These are phyloP conservation scores for Aspergillus pseudoglaucus DNA, from an alignment of 2,329 filamentous ascomycete genomes.

Conservation along the genomic window DNA sequence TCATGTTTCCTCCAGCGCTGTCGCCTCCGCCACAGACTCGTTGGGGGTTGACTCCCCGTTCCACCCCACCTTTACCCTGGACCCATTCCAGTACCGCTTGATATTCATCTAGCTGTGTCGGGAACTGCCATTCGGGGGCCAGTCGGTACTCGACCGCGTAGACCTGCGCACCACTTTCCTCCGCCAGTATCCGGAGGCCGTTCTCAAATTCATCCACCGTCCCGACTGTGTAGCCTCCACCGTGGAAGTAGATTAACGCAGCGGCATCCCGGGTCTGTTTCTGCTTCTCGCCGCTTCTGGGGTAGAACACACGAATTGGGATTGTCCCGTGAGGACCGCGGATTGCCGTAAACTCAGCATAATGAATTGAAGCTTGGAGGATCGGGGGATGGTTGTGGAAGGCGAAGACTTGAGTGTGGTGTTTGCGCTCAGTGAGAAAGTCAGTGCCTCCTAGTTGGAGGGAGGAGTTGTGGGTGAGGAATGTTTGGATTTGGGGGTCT, in stretches of 20 bases:
- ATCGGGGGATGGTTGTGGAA: neutral
- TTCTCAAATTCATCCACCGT: constrained; percentile 36
- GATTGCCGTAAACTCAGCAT: constrained; percentile 27
- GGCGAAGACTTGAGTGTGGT: neutral
- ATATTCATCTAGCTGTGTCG: constrained; percentile 30
- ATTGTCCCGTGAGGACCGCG: constrained; percentile 29
- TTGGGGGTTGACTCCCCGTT: constrained; percentile 19
- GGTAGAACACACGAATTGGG: constrained; percentile 29
- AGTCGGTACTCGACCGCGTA: constrained; percentile 31
- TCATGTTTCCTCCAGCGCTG: constrained; percentile 33
- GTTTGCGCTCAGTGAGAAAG: neutral
- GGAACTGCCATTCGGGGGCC: constrained; percentile 27
- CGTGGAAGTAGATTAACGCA: constrained; percentile 33
- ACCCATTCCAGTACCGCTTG: constrained; percentile 18
- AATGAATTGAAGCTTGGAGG: constrained; percentile 17
- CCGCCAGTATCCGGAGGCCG: constrained; percentile 26
- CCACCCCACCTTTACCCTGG: constrained; percentile 17
- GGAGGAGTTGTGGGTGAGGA: neutral
- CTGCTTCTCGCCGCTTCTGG: constrained; percentile 3
- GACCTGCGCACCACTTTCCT: constrained; percentile 19
- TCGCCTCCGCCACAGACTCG: constrained; percentile 28
- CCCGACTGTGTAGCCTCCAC: constrained; percentile 34
- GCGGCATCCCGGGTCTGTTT: constrained; percentile 11
- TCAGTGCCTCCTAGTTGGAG: neutral
- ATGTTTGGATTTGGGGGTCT: neutral